Conservation (phyloP, 1,284 basidiomycete species). For the Meripilus lineatus region DNA sequence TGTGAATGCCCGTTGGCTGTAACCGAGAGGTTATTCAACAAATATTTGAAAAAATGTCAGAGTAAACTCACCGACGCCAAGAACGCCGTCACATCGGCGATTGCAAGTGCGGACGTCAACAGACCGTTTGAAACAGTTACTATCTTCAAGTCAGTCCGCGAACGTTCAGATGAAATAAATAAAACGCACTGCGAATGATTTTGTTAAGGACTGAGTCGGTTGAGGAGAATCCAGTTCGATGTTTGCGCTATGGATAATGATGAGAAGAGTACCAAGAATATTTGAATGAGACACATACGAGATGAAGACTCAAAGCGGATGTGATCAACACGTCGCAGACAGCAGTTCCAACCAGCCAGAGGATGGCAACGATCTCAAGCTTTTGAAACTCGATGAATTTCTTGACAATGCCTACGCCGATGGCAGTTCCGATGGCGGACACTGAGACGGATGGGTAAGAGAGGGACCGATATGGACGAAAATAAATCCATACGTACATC, state of each 20-base stretch:
- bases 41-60: background rate
- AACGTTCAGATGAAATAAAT: background rate
- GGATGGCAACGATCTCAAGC: conserved; percentile 28
- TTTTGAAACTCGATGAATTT: conserved; percentile 26
- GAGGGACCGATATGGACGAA: background rate
- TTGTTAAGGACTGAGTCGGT: conserved; percentile 11
- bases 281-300: conserved; percentile 17
- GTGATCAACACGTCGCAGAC: conserved; percentile 27
- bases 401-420: conserved; percentile 25
- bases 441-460: too few species aligned
- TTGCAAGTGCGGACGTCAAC: background rate
- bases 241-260: conserved; percentile 8
- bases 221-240: conserved; percentile 9
- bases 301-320: conserved; percentile 19
- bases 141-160: background rate
- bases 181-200: conserved; percentile 9
- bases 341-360: conserved; percentile 26
- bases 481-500: background rate
- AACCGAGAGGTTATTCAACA: background rate
- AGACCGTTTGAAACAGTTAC: background rate
- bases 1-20: conserved; percentile 5
- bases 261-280: too few species aligned
- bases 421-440: conserved; percentile 27
- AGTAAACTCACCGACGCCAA: background rate
- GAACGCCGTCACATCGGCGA: background rate